phyloP scores from a whole-genome alignment of 2,329 filamentous ascomycete genomes.

The Ceratocystis alfenasii region DNA sequence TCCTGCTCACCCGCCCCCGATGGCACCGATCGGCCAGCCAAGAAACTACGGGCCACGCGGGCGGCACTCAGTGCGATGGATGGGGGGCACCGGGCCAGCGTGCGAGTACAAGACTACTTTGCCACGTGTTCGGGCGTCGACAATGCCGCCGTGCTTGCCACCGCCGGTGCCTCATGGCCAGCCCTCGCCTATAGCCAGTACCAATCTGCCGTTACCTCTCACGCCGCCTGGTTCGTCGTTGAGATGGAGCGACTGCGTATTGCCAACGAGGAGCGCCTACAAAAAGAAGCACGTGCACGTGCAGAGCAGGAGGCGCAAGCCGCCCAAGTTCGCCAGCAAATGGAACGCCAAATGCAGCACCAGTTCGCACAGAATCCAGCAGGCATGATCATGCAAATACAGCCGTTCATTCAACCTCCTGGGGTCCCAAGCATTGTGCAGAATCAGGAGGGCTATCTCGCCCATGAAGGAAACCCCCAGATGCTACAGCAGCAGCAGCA shows the following conservation, averaged over 20 bases:
- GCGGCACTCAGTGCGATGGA: conserved; percentile 67
- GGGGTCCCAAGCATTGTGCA: not conserved
- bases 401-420: not conserved
- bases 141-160: not conserved
- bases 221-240: not conserved
- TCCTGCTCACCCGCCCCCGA: conserved; percentile 41
- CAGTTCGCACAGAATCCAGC: not conserved
- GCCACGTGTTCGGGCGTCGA: conserved; percentile 4
- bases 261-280: not conserved
- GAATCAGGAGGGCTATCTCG: not conserved
- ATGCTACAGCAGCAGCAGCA: not conserved
- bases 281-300: not conserved
- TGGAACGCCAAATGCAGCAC: conserved; percentile 1
- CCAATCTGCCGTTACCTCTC: not conserved
- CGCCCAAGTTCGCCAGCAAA: not conserved
- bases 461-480: not conserved
- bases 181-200: not conserved
- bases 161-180: conserved; percentile 1
- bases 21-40: conserved; percentile 40
- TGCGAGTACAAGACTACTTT: conserved; percentile 12
- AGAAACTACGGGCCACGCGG: conserved; percentile 56
- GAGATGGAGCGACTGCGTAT: not conserved
- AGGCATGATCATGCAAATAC: not conserved
- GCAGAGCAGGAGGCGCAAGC: not conserved
- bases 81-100: conserved; percentile 39